Percentiles rank a stretch among this genome's conserved stretches.
Evolutionary conservation across 169 alveolate species (phyloP).

Genomic region (Plasmodium falciparum): DNA sequence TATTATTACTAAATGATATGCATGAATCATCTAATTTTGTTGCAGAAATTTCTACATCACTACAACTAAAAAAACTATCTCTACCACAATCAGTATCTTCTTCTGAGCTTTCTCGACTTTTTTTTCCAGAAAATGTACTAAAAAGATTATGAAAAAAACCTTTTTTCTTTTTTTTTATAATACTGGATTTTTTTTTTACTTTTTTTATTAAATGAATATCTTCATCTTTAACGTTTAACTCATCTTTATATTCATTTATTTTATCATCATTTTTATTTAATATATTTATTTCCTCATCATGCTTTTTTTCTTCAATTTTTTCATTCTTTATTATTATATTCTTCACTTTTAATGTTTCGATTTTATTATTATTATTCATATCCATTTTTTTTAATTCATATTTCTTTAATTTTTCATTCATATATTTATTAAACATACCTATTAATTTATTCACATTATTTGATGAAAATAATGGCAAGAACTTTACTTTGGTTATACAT

Average conservation of each 20-base stretch:
- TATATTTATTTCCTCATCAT: background rate
- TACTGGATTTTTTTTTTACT: background rate
- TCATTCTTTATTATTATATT: background rate
- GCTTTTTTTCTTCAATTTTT: background rate
- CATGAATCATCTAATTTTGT: slow-evolving; percentile 13
- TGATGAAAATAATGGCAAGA: slow-evolving; percentile 44
- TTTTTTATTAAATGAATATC: slow-evolving; percentile 10
- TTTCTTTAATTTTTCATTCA: slow-evolving; percentile 7
- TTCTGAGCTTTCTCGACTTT: slow-evolving; percentile 37
- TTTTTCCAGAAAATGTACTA: slow-evolving; percentile 7
- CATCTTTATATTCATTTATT: background rate
- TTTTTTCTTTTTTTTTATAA: slow-evolving; percentile 1
- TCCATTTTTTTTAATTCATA: background rate
- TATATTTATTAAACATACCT: slow-evolving; percentile 29
- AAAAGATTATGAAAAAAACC: slow-evolving; percentile 23
- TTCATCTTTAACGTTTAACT: background rate
- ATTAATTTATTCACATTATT: slow-evolving; percentile 30
- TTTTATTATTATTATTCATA: background rate
- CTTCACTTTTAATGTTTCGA: background rate
- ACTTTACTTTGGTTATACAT: slow-evolving; percentile 26
- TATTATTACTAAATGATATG: slow-evolving; percentile 5
- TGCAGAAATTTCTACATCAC: slow-evolving; percentile 45
- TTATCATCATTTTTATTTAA: slow-evolving; percentile 13
- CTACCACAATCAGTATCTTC: slow-evolving; percentile 58
- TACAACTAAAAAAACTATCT: slow-evolving; percentile 69